Evolutionary conservation across 2,329 filamentous ascomycete genomes (phyloP), one percentile per base, ranked within the genome.

Genomic region (Pestalotiopsis sp.): DNA sequence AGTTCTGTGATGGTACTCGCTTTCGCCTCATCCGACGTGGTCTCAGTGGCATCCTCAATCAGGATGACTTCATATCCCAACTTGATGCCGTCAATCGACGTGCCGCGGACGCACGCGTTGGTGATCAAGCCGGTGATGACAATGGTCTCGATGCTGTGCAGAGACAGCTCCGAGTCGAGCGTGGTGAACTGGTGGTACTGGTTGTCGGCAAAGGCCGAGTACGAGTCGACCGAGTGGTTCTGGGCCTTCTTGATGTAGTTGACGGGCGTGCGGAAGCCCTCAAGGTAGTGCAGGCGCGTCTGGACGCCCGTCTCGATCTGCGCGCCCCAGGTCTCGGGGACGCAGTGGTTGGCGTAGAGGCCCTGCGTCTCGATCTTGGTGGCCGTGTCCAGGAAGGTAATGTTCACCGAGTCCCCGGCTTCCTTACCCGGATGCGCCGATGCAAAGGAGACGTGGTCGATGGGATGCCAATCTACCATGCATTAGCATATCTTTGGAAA

Each of bases 161-260:
- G 25, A 4, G 60, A 14, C 3, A 73, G 49, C 62, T 73, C 71
- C 4, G 70, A 69, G 38, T 73, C 68, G 38, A 73, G 67, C 3
- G 71, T 73, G 17, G 71, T 73, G 56, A 73, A 73, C 4, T 70
- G 69, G 59, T 73, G 71, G 39, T 73, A 72, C 56, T 73, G 71
- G 59, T 73, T 73, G 27, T 73, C 71, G 12, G 70, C 71, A 45
- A 73, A 73, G 0, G 71, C 71, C 11, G 71, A 73, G 64, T 72
- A 73, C 13, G 71, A 72, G 64, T 73, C 71, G 3, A 73, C 69
- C 5, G 69, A 66, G 56, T 73, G 71, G 62, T 73, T 71, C 56
- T 73, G 71, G 17, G 71, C 71, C 14, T 73, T 73, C 67, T 73
- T 73, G 67, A 73, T 70, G 67, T 73, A 73, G 61, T 72, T 69